A percentile compares a stretch with the other conserved stretches of the same genome.
Evolutionary conservation across 2,329 filamentous ascomycete genomes (phyloP).

Genomic region (Curvularia verruculosa): DNA sequence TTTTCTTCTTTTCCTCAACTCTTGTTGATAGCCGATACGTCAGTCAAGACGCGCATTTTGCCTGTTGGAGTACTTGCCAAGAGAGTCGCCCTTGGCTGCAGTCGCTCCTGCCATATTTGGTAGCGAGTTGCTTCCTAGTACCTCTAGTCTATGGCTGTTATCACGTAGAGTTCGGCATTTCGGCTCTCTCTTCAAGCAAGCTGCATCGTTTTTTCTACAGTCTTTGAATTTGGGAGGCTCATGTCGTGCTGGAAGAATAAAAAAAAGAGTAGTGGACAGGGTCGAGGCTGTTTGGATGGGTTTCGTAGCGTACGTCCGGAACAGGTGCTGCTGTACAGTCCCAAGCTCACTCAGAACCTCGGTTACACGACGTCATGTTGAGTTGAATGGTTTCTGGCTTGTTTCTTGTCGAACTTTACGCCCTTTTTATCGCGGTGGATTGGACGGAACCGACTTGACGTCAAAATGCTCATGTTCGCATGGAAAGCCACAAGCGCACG

Average conservation of each 20-base stretch:
- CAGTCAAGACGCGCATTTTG: slow-evolving; percentile 26
- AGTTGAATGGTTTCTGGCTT: neutral
- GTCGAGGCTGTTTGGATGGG: neutral
- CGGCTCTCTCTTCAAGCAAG: neutral
- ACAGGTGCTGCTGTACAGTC: neutral
- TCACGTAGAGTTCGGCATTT: neutral
- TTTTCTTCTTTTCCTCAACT: slow-evolving; percentile 3
- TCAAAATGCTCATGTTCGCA: neutral
- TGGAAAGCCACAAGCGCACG: neutral
- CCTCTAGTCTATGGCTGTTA: slow-evolving; percentile 6
- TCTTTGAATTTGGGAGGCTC: neutral
- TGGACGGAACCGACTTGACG: neutral
- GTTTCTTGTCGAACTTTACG: neutral
- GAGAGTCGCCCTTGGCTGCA: slow-evolving; percentile 17
- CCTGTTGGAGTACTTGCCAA: slow-evolving; percentile 29
- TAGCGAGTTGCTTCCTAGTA: neutral
- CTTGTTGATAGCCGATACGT: slow-evolving; percentile 23
- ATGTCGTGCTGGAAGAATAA: neutral
- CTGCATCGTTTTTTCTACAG: neutral
- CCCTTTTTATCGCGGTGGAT: neutral
- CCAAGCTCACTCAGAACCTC: neutral
- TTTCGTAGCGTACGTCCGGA: neutral
- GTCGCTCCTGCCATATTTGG: slow-evolving; percentile 24
- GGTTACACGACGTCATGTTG: neutral
- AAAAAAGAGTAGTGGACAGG: neutral